phyloP scores from a whole-genome alignment of 495 filamentous ascomycete genomes.

The Talaromyces borbonicus region DNA sequence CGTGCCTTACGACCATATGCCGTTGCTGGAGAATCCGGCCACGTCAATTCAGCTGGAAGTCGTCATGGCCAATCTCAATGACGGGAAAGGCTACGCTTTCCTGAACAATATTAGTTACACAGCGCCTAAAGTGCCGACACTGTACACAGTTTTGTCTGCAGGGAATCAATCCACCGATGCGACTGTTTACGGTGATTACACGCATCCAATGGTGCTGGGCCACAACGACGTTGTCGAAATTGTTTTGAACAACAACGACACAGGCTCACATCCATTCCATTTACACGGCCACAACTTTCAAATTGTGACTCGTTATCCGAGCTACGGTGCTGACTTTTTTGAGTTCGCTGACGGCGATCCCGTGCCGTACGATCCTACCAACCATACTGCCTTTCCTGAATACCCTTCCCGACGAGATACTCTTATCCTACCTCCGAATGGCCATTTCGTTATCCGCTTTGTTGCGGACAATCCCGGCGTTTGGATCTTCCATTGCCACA shows the following conservation, averaged over 20 bases:
- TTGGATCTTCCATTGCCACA: slow-evolving; percentile 54
- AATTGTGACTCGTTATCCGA: slow-evolving; percentile 42
- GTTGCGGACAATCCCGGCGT: slow-evolving; percentile 56
- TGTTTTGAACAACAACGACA: slow-evolving; percentile 68
- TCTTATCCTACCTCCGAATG: slow-evolving; percentile 42
- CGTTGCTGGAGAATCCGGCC: slow-evolving; percentile 19
- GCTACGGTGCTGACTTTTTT: slow-evolving; percentile 32
- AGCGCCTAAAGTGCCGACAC: slow-evolving; percentile 63
- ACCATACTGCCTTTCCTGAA: slow-evolving; percentile 24
- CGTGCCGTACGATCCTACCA: slow-evolving; percentile 28
- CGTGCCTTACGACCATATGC: slow-evolving; percentile 36
- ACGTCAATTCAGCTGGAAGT: slow-evolving; percentile 21
- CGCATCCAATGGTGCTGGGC: slow-evolving; percentile 57
- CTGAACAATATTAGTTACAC: slow-evolving; percentile 75
- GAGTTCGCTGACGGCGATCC: slow-evolving; percentile 25
- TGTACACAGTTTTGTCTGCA: slow-evolving; percentile 64
- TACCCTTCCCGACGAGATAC: slow-evolving; percentile 49
- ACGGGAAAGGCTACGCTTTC: slow-evolving; percentile 47
- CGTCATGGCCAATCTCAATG: slow-evolving; percentile 39
- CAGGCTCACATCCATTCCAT: slow-evolving; percentile 76
- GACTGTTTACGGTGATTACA: slow-evolving; percentile 62
- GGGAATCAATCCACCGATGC: slow-evolving; percentile 53
- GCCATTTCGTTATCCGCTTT: slow-evolving; percentile 58
- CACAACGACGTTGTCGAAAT: slow-evolving; percentile 65
- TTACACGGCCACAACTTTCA: slow-evolving; percentile 84